Evolutionary conservation across 352 stramenopile species (phyloP), one percentile per base, ranked within the genome.

Genomic region (Pythium aquatile): DNA sequence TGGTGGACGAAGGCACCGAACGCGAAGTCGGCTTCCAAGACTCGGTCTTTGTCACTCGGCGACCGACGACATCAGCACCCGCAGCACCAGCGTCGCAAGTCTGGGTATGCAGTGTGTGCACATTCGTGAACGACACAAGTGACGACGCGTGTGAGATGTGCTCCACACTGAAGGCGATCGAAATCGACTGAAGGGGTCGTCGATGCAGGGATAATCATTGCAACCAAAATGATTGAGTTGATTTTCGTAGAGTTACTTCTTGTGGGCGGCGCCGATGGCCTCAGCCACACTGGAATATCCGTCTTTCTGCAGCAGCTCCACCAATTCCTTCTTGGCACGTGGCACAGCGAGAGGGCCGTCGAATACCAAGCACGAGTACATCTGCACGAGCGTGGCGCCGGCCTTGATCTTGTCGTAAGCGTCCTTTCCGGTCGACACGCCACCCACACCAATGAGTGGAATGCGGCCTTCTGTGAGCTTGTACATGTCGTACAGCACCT

Each of bases 371-470:
- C 90, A 93, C 60, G 90, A 97, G 77, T 98, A 98, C 70, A 98
- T 87, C 65, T 98, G 90, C 58, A 98, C 94, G 13, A 98, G 81
- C 42, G 83, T 97, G 8, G 98, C 98, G 32, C 98, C 98, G 7
- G 97, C 97, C 32, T 87, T 87, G 54, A 99, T 96, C 82, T 99
- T 99, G 42, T 99, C 97, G 70, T 98, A 99, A 0, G 90, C 97
- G 72, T 99, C 96, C 60, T 97, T 75, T 11, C 92, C 92, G n/a
- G 75, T 92, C 3, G 83, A 83, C 33, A 98, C 87, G 32, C 94
- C 93, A 6, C 92, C 97, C 5, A 99, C 97, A 24, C 97, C 97
- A 57, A 99, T 98, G 39, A 99, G 94, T 16, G 93, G 94, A 40
- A 99, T 80, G 62, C 88, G 73, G 20, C 96, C 96, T 33, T 97